Percentiles rank a stretch among this genome's conserved stretches.
Evolutionary conservation across 495 filamentous ascomycete genomes (phyloP).

Genomic region (Lentithecium fluviatile): DNA sequence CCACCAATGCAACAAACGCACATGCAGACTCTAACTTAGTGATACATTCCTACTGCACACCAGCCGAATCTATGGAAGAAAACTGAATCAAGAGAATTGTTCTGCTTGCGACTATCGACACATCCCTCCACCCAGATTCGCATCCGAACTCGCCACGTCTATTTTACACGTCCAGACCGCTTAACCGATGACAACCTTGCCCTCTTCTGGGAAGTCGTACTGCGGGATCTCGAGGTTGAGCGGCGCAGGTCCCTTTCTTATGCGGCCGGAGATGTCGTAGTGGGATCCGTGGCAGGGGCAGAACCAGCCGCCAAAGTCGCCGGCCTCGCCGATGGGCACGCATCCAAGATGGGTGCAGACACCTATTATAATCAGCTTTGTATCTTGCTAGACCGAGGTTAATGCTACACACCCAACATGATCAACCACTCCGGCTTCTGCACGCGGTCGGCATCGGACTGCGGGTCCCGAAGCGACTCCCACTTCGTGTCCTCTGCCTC

Average conservation of each 20-base stretch:
- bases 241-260: constrained; percentile 92
- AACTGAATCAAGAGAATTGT: constrained; percentile 11
- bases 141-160: constrained; percentile 6
- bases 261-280: constrained; percentile 98
- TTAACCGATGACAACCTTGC: constrained; percentile 47
- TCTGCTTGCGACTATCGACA: constrained; percentile 25
- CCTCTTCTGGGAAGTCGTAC: constrained; percentile 62
- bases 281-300: constrained; percentile 99
- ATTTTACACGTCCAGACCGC: constrained; percentile 22
- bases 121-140: constrained; percentile 2
- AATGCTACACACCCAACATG: constrained; percentile 76
- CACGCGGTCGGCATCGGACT: constrained; percentile 86
- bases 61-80: constrained; percentile 9
- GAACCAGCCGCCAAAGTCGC: constrained; percentile 99
- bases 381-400: not conserved
- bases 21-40: not conserved
- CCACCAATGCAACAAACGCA: not conserved
- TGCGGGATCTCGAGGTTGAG: constrained; percentile 92
- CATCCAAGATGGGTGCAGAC: constrained; percentile 99
- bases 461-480: constrained; percentile 80
- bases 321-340: constrained; percentile 97
- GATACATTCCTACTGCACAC: constrained; percentile 30
- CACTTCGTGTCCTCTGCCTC: constrained; percentile 60
- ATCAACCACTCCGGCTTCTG: constrained; percentile 98
- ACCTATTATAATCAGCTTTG: constrained; percentile 49